A percentile compares a stretch with the other conserved stretches of the same genome.
Conservation (phyloP, 2,329 filamentous ascomycete species). For the Diaporthe ilicicola region DNA sequence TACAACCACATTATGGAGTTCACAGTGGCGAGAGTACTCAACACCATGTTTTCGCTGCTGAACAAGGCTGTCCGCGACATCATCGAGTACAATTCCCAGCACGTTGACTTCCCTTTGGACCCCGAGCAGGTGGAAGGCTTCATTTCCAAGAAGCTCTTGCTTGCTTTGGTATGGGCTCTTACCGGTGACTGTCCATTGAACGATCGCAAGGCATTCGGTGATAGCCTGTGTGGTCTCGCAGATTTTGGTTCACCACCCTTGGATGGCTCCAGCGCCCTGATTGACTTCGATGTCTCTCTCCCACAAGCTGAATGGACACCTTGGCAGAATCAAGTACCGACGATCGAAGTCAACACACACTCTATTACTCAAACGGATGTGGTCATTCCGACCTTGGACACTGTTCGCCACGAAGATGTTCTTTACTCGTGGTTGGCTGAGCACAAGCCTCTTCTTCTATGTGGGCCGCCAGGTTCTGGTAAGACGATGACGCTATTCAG, state of each 20-base stretch:
- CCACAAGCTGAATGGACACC: slow-evolving; percentile 88
- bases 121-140: slow-evolving; percentile 89
- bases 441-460: slow-evolving; percentile 95
- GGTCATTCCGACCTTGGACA: slow-evolving; percentile 97
- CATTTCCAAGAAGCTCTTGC: slow-evolving; percentile 90
- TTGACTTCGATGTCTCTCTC: slow-evolving; percentile 92
- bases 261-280: slow-evolving; percentile 82
- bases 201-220: slow-evolving; percentile 90
- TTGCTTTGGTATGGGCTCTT: slow-evolving; percentile 94
- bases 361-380: slow-evolving; percentile 98
- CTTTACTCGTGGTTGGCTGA: slow-evolving; percentile 99
- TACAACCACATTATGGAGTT: slow-evolving; percentile 99
- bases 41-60: slow-evolving; percentile 91
- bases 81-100: slow-evolving; percentile 94
- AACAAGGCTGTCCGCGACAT: slow-evolving; percentile 94
- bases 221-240: slow-evolving; percentile 82
- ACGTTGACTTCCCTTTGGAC: slow-evolving; percentile 92
- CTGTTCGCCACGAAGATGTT: slow-evolving; percentile 97
- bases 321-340: slow-evolving; percentile 95
- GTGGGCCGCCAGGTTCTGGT: slow-evolving; percentile 96
- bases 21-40: slow-evolving; percentile 87
- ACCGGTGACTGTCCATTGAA: slow-evolving; percentile 91
- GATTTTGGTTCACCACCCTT: slow-evolving; percentile 86
- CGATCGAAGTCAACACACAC: slow-evolving; percentile 96
- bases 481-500: slow-evolving; percentile 99